Conservation (phyloP, 345 rosid species). For the Populus ilicifolia region DNA sequence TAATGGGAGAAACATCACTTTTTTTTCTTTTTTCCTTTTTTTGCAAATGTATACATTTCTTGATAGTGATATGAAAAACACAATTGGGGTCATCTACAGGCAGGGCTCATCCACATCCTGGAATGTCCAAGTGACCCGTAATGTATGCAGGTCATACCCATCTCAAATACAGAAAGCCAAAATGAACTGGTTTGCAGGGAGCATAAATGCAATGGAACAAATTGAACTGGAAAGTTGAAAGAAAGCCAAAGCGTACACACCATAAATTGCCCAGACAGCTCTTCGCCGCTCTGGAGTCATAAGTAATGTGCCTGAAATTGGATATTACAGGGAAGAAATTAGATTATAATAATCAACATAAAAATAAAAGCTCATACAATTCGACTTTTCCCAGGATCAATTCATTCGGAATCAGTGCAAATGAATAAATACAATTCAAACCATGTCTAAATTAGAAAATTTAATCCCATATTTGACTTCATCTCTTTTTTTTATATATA, state of each 20-base stretch:
- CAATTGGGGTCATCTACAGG: neutral
- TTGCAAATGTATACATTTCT: too few species aligned
- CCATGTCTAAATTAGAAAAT: too few species aligned
- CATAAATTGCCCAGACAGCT: constrained; percentile 63
- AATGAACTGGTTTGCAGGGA: neutral
- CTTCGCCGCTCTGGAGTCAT: constrained; percentile 48
- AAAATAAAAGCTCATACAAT: too few species aligned
- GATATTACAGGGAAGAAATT: neutral
- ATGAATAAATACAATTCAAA: too few species aligned
- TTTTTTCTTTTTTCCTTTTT: too few species aligned
- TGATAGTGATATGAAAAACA: too few species aligned
- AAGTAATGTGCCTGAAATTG: constrained; percentile 42
- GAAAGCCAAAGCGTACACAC: constrained; percentile 18
- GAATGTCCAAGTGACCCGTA: neutral
- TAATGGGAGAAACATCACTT: neutral
- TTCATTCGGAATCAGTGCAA: too few species aligned
- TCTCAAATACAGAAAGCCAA: neutral
- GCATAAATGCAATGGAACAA: neutral
- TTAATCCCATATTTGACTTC: neutral
- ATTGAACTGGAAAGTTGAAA: neutral
- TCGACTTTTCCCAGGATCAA: too few species aligned
- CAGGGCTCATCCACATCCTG: neutral
- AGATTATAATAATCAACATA: neutral
- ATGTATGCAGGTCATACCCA: neutral
- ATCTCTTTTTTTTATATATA: too few species aligned